These are phyloP conservation scores for Cladophialophora yegresii DNA, from an alignment of 2,329 filamentous ascomycete species.

Conservation along the genomic window DNA sequence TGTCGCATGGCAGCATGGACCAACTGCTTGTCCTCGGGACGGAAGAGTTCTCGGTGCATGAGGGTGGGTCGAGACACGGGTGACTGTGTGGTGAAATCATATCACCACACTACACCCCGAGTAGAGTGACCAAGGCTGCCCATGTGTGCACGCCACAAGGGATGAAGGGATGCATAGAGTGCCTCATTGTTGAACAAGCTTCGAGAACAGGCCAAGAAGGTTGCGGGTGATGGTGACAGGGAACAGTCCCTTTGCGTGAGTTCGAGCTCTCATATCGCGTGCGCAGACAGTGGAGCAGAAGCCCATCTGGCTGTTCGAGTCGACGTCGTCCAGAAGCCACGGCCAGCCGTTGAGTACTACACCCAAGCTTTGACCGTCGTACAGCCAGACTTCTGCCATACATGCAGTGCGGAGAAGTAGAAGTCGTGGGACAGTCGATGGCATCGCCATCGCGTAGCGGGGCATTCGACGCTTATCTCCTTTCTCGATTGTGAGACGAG, in stretches of 20 bases:
- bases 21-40: conserved; percentile 4
- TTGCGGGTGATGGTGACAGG: conserved; percentile 10
- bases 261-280: neutral
- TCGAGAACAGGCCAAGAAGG: neutral
- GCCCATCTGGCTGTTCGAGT: neutral
- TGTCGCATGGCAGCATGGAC: neutral
- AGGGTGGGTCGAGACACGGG: conserved; percentile 1
- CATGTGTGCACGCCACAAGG: neutral
- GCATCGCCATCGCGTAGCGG: neutral
- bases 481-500: conserved; percentile 9
- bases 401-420: neutral
- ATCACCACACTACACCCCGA: neutral
- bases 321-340: neutral
- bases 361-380: neutral
- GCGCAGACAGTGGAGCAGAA: neutral
- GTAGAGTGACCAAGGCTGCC: conserved; percentile 1
- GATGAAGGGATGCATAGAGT: neutral
- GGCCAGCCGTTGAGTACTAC: neutral
- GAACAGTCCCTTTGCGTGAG: neutral
- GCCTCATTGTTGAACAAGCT: neutral
- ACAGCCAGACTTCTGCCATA: neutral
- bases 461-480: neutral
- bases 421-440: neutral
- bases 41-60: neutral
- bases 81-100: neutral